Evolutionary conservation across 768 basidiomycete species (phyloP).

Genomic region (Podaxis sp.): DNA sequence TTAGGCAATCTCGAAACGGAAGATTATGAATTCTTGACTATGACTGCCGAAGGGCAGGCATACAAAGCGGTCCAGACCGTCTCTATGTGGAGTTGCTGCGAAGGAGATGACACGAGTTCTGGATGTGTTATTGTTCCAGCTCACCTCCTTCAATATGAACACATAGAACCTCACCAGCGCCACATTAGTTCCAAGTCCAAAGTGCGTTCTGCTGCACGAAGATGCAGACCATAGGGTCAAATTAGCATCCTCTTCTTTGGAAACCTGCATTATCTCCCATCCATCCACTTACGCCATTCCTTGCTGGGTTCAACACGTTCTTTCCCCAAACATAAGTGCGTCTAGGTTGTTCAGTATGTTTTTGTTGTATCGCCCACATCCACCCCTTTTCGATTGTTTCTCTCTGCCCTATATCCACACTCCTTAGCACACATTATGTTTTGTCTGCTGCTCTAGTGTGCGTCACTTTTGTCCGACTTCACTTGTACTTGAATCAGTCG

Average conservation of each 20-base stretch:
- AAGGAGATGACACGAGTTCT: conserved; percentile 34
- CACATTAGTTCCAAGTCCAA: neutral
- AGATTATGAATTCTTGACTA: conserved; percentile 36
- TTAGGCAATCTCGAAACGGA: conserved; percentile 34
- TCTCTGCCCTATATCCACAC: neutral
- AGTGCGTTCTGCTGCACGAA: neutral
- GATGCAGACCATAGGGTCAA: neutral
- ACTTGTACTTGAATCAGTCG: neutral
- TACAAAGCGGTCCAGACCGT: conserved; percentile 29
- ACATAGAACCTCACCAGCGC: neutral
- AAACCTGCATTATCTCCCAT: neutral
- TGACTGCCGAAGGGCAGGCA: conserved; percentile 27
- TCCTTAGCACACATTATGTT: neutral
- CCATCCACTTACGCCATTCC: neutral
- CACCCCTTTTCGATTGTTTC: neutral
- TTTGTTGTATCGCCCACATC: neutral
- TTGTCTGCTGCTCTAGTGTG: neutral
- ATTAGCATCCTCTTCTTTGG: neutral
- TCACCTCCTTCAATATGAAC: conserved; percentile 11
- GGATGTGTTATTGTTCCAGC: conserved; percentile 26
- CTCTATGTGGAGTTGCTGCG: conserved; percentile 45
- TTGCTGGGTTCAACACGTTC: neutral
- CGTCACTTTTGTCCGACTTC: neutral
- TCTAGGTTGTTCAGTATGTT: neutral
- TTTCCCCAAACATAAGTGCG: neutral